phyloP scores from a whole-genome alignment of 352 stramenopile genomes.

The Phytophthora meadii region DNA sequence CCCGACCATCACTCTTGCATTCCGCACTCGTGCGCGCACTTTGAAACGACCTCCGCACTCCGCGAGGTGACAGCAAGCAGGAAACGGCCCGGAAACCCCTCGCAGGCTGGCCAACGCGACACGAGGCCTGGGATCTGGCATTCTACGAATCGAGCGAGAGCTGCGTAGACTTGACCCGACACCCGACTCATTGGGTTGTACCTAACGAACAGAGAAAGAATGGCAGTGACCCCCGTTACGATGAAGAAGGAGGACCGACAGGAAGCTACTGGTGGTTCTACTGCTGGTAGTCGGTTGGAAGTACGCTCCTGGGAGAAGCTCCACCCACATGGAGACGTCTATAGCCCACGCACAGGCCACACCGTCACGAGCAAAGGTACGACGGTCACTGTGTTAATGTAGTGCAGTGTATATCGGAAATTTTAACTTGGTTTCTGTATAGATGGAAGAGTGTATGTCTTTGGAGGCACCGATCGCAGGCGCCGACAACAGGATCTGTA shows the following conservation, averaged over 20 bases:
- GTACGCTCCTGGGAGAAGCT: constrained; percentile 83
- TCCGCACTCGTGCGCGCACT: constrained; percentile 30
- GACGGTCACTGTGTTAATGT: no score
- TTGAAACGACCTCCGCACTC: constrained; percentile 35
- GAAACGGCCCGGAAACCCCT: constrained; percentile 39
- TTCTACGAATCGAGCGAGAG: constrained; percentile 46
- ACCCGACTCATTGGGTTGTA: constrained; percentile 32
- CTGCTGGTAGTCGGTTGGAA: constrained; percentile 49
- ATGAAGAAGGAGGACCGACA: constrained; percentile 26
- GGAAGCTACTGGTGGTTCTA: constrained; percentile 12
- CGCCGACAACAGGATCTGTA: constrained; percentile 87
- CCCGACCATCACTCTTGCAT: constrained; percentile 39
- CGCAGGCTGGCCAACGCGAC: constrained; percentile 4
- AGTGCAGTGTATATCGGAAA: no score
- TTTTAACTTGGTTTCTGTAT: neutral
- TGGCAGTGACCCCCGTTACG: constrained; percentile 31
- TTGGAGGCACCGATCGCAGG: constrained; percentile 84
- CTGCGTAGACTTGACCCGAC: constrained; percentile 43
- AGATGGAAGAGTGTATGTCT: constrained; percentile 84
- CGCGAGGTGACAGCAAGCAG: constrained; percentile 29
- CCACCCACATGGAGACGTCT: constrained; percentile 75
- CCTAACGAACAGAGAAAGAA: constrained; percentile 6
- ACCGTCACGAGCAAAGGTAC: constrained; percentile 82
- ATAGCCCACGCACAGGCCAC: constrained; percentile 86
- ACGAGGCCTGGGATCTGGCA: constrained; percentile 32